Percentiles rank a stretch among this genome's conserved stretches.
phyloP scores from a whole-genome alignment of 768 basidiomycete genomes.

The Rhizopogon salebrosus region DNA sequence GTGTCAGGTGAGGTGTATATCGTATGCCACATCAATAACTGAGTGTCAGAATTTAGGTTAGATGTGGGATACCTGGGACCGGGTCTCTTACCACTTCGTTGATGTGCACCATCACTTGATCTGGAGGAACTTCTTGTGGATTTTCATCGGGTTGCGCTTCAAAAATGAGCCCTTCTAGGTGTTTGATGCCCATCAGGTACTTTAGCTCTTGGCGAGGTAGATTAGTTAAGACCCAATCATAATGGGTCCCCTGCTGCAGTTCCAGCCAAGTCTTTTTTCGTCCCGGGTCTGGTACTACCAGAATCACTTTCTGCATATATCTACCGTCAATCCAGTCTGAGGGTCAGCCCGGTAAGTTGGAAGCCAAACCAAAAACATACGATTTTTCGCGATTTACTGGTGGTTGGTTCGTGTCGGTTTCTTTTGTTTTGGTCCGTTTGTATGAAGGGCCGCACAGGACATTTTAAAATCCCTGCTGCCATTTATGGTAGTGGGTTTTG shows the following conservation, averaged over 20 bases:
- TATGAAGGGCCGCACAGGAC: too few relatives aligned
- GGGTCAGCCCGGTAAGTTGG: neutral
- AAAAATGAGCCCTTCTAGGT: neutral
- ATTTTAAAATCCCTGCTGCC: too few relatives aligned
- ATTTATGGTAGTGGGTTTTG: too few relatives aligned
- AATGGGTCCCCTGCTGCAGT: neutral
- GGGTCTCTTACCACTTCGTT: neutral
- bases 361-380: neutral
- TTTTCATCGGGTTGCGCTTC: neutral
- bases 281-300: neutral
- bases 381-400: neutral
- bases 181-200: neutral
- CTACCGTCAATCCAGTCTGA: neutral
- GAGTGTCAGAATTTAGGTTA: neutral
- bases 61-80: neutral
- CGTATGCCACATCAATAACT: neutral
- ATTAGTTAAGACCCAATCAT: neutral
- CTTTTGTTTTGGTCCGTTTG: too few relatives aligned
- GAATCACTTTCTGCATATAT: neutral
- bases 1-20: neutral
- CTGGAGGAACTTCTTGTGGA: neutral
- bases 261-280: neutral
- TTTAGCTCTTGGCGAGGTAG: neutral
- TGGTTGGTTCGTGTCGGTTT: too few relatives aligned
- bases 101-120: neutral